phyloP scores from a whole-genome alignment of 495 filamentous ascomycete genomes.

The Xylaria longipes region DNA sequence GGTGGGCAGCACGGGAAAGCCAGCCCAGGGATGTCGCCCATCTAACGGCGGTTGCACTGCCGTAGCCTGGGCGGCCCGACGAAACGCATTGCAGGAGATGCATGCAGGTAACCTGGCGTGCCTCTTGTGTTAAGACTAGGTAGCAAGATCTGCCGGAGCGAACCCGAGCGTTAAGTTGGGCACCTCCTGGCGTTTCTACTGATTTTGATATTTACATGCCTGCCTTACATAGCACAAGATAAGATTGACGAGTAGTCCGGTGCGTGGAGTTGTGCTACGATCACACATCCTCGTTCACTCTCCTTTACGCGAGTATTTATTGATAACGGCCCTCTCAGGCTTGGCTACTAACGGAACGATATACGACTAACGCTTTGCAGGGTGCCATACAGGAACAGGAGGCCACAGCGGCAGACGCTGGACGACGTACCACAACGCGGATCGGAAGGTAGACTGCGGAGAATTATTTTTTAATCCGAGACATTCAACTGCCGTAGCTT shows the following conservation, averaged over 20 bases:
- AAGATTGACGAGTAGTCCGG: background rate
- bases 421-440: slow-evolving; percentile 19
- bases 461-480: slow-evolving; percentile 9
- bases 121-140: background rate
- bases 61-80: slow-evolving; percentile 23
- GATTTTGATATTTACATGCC: background rate
- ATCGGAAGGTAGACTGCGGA: slow-evolving; percentile 20
- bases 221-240: background rate
- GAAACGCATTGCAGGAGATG: slow-evolving; percentile 17
- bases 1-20: slow-evolving; percentile 13
- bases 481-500: slow-evolving; percentile 3
- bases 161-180: background rate
- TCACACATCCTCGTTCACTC: background rate
- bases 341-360: background rate
- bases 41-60: background rate
- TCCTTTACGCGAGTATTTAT: background rate
- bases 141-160: background rate
- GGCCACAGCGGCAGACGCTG: slow-evolving; percentile 5
- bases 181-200: background rate
- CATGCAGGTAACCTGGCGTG: slow-evolving; percentile 16
- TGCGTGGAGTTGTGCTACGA: background rate
- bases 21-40: background rate
- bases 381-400: background rate
- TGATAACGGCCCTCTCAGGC: background rate
- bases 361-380: background rate